phyloP scores from a whole-genome alignment of 2,329 filamentous ascomycete species.

The Ceratocystis albifundus region DNA sequence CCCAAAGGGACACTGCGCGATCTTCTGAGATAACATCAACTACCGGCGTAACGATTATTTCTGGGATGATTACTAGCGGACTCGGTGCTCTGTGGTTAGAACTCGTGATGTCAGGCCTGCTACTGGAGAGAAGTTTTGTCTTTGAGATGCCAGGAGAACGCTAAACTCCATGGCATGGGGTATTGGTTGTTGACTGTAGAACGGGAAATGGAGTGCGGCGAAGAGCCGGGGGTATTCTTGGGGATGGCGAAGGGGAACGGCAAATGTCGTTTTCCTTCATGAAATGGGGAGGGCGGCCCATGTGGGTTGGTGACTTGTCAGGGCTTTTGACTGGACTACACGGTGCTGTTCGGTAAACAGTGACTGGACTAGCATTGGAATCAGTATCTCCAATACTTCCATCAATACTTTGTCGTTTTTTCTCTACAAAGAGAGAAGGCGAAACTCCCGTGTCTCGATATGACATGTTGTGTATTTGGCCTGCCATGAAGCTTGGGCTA shows the following conservation, averaged over 20 bases:
- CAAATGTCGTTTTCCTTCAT: not conserved
- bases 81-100: conserved; percentile 17
- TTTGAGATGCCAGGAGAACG: conserved; percentile 12
- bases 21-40: conserved; percentile 30
- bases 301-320: conserved; percentile 8
- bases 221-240: conserved; percentile 15
- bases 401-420: conserved; percentile 15
- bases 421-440: conserved; percentile 18
- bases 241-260: conserved; percentile 15
- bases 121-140: not conserved
- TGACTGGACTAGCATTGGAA: conserved; percentile 11
- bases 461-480: not conserved
- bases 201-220: conserved; percentile 8
- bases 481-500: not conserved
- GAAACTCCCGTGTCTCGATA: conserved; percentile 6
- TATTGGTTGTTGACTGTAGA: conserved; percentile 18
- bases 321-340: conserved; percentile 19
- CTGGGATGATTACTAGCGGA: conserved; percentile 33
- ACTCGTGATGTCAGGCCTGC: not conserved
- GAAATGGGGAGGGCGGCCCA: not conserved
- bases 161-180: conserved; percentile 12
- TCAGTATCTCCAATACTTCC: conserved; percentile 16
- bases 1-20: conserved; percentile 34
- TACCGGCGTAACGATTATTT: conserved; percentile 37
- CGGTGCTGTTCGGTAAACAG: conserved; percentile 17